Base-by-base conservation (phyloP, 768 basidiomycete species). In the Tylopilus felleus region DNA sequence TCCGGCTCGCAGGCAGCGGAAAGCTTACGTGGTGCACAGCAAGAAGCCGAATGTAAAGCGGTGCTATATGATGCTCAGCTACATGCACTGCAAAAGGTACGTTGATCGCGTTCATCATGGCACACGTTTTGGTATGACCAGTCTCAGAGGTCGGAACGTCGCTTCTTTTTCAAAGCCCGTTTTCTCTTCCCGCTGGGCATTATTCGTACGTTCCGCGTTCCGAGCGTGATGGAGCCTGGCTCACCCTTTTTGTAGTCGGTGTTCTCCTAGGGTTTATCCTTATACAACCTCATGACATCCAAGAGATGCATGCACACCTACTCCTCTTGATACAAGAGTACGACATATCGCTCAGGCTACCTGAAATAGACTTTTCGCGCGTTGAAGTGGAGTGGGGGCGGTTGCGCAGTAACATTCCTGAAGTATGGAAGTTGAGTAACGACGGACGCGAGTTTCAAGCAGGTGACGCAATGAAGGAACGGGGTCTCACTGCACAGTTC, bases 391-490 rank as follows among this genome's bases (percentile, higher is more conserved):
- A 92, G 67, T 92, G 90, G 87, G 75, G 74, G 36, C 76, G 81
- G 48, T 66, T 92, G 7, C 77, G 81, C 46, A 81, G 75, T 62
- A 85, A 75, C 56, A 85, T 93, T 10, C 88, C 90, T 0, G 90
- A 91, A 60, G 71, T 88, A 0, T 91, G 90, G 86, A 90, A 90
- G 66, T 78, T 90, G 61, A 86, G 82, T 58, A 84, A 80, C 16
- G 88, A 91, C 54, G 89, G 88, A 5, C 78, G 90, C 45, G 90
- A 91, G 63, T 92, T 92, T 59, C 79, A 82, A 63, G 86, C 85
- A 4, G 90, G 90, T 33, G 86, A 89, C 49, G 71, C 71, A 31
- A 82, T 89, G 65, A 82, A 81, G 51, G 79, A 72, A 5, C 77
- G 82, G 40, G 87, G 86, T 2, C 71, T 90, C 48, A 75, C 73